Base-by-base conservation (phyloP, 2,329 filamentous ascomycete genomes). In the Xylariaceae sp. region DNA sequence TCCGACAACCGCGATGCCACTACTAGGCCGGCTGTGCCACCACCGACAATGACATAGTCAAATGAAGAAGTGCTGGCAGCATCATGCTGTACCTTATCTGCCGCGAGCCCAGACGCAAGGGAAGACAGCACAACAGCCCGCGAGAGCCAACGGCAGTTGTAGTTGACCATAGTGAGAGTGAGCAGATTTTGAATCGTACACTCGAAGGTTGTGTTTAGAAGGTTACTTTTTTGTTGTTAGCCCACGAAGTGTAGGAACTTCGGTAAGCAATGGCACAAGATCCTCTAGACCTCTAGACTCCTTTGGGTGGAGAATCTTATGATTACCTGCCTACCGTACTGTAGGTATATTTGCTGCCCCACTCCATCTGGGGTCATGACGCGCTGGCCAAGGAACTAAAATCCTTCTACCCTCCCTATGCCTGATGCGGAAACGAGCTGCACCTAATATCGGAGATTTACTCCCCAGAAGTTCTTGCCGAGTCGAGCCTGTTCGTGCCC, bases 11-110 rank as follows among this genome's bases (percentile, higher is more conserved):
- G 35, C 21, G 42, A 44, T 44, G 42, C 42, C 36, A 44, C 42
- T 39, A 44, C 42, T 22, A 44, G 42, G 20, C 42, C 42, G 38
- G 42, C 42, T 22, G 42, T 44, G 29, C 42, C 42, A 33, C 42
- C 42, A 25, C 42, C 42, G 20, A 44, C 42, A 25, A 44, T 35
- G 42, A 44, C 42, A 35, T 44, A 44, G 42, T 44, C 42, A 40
- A 44, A 44, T 29, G 42, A 44, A 39, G 42, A 40, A 34, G 33
- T 40, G 27, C 25, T 40, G 12, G 32, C 22, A 35, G 42, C 42
- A 44, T 38, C 42, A 40, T 44, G 20, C 35, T 44, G 42, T 44
- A 27, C 25, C 21, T 44, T 44, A 33, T 39, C 27, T 44, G 22
- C n/a, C 34, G 23, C 39, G 35, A 44, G 37, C 35, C 42, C 42